Conservation (phyloP, 768 basidiomycete species). For the Lentinula aciculospora region DNA sequence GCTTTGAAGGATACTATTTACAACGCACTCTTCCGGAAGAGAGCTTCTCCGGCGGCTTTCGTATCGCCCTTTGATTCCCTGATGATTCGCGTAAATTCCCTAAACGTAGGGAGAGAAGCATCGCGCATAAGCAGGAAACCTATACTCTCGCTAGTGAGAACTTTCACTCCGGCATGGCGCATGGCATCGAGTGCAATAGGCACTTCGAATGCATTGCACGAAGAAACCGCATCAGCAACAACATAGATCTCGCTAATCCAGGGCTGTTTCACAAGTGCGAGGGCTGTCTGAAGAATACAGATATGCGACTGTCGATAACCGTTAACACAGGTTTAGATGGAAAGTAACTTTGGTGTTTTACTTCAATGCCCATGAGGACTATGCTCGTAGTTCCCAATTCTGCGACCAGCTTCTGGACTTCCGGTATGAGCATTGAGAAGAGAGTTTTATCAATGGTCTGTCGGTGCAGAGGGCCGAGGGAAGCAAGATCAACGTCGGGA, state of each 20-base stretch:
- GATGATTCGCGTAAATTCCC: constrained; percentile 60
- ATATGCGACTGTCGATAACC: constrained; percentile 65
- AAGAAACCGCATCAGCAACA: constrained; percentile 81
- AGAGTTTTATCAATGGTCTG: constrained; percentile 69
- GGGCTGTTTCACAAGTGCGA: too few species aligned
- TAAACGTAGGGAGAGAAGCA: constrained; percentile 60
- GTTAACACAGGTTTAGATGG: background rate
- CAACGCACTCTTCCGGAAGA: constrained; percentile 11
- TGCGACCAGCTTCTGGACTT: constrained; percentile 42
- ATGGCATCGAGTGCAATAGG: constrained; percentile 62
- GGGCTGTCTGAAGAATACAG: constrained; percentile 79
- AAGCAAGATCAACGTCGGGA: constrained; percentile 49
- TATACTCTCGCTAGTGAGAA: constrained; percentile 79
- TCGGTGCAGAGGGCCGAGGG: constrained; percentile 51
- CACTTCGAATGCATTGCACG: constrained; percentile 75
- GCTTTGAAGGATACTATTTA: background rate
- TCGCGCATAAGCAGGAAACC: constrained; percentile 77
- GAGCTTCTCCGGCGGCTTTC: constrained; percentile 28
- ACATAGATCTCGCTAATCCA: constrained; percentile 48
- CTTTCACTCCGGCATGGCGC: constrained; percentile 66
- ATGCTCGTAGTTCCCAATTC: constrained; percentile 49
- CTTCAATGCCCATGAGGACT: constrained; percentile 87
- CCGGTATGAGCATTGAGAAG: constrained; percentile 82
- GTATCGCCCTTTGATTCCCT: constrained; percentile 76
- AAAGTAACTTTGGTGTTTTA: constrained; percentile 22